Percentiles rank a stretch among this genome's conserved stretches.
phyloP scores from a whole-genome alignment of 805 yeast genomes.

The Ogataea philodendri region DNA sequence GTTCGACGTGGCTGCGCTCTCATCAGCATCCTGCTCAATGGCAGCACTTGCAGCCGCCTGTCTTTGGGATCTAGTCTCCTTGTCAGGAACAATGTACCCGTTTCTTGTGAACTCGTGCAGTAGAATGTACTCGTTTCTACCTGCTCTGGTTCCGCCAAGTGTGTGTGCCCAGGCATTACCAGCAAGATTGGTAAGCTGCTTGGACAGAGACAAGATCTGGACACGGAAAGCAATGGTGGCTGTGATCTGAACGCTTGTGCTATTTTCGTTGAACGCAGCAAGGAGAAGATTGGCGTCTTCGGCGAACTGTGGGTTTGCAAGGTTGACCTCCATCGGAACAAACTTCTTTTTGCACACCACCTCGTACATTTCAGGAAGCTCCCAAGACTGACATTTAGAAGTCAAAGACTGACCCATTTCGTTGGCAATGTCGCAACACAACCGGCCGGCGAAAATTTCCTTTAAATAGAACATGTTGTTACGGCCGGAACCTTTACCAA shows the following conservation, averaged over 20 bases:
- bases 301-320: conserved; percentile 60
- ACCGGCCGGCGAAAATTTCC: conserved; percentile 79
- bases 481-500: conserved; percentile 54
- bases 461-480: conserved; percentile 49
- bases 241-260: conserved; percentile 61
- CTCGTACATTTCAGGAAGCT: conserved; percentile 84
- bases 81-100: conserved; percentile 83
- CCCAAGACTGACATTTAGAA: conserved; percentile 92
- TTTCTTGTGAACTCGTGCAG: conserved; percentile 85
- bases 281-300: conserved; percentile 66
- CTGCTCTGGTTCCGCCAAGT: conserved; percentile 91
- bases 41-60: conserved; percentile 25
- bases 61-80: conserved; percentile 37
- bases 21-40: conserved; percentile 36
- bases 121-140: conserved; percentile 89
- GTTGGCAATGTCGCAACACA: conserved; percentile 89
- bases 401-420: conserved; percentile 94
- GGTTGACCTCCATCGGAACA: conserved; percentile 67
- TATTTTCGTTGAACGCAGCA: conserved; percentile 69
- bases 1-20: conserved; percentile 47
- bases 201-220: conserved; percentile 85
- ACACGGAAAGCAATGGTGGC: conserved; percentile 77
- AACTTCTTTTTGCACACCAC: conserved; percentile 68
- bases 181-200: conserved; percentile 87
- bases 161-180: conserved; percentile 98